Evolutionary conservation across 2,329 filamentous ascomycete species (phyloP), one percentile per base, ranked within the genome.

Genomic region (Botrytis medusae): DNA sequence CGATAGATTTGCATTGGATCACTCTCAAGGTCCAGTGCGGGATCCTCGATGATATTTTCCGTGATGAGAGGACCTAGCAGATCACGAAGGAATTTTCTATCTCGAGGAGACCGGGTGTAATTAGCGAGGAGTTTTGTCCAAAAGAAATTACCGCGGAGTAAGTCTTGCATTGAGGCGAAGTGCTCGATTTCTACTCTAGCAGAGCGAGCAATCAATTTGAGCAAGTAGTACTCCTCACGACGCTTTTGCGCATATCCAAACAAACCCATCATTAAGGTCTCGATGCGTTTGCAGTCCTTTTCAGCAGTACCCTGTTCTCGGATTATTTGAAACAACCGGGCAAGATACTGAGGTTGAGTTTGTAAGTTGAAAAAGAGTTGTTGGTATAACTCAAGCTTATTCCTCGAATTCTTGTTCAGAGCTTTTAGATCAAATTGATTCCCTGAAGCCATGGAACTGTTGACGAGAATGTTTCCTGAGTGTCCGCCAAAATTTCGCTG

Each of bases 161-260:
- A 98, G 75, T 98, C 96, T 78, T 97, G 92, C 2, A 98, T 82
- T 0, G 89, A 89, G 60, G 85, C 84, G 77, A 91, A 92, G 54
- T 87, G 87, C 60, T 96, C 92, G 57, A 98, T 88, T 79, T 98
- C 95, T 81, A 98, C 95, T 74, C 91, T 90, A 70, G 95, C 91
- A 2, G 95, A 95, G 69, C 92, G 88, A 25, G 91, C 87, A 73
- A 99, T 91, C 34, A 98, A 86, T 83, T 97, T 98, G 74, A 99
- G 85, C 8, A 99, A 87, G 82, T 98, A 97, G 84, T 98, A 99
- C 81, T 99, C 96, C 82, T 99, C 96, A 81, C 96, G 88, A 76
- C 95, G 89, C 85, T 98, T 99, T 82, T 99, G 96, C 1, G 96
- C 95, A 80, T 98, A 97, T 34, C 96, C 97, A 79, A 98, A 99